Percentiles rank a stretch among this genome's conserved stretches.
Evolutionary conservation across 192 early-diverging fungal species (phyloP).

Genomic region (Oehlia diaphana): DNA sequence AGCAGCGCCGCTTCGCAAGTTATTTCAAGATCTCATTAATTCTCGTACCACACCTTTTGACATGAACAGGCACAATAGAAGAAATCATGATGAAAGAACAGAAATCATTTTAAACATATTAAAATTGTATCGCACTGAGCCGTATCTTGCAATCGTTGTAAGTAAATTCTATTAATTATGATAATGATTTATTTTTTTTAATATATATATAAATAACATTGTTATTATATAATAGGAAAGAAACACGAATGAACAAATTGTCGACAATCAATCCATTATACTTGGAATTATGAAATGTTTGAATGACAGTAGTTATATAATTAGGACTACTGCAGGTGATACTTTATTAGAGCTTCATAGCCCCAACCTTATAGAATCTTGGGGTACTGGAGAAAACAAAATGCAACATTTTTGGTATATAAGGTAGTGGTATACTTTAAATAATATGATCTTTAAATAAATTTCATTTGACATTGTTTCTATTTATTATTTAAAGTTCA

Average conservation of each 20-base stretch:
- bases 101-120: conserved; percentile 79
- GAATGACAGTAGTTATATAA: conserved; percentile 64
- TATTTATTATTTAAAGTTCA: conserved; percentile 28
- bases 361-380: conserved; percentile 67
- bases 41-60: conserved; percentile 35
- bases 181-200: too few species aligned
- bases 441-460: neutral
- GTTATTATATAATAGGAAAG: neutral
- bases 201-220: neutral
- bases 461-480: conserved; percentile 27
- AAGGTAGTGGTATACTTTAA: conserved; percentile 26
- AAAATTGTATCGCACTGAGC: conserved; percentile 72
- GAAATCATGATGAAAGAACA: conserved; percentile 58
- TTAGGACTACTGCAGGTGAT: conserved; percentile 71
- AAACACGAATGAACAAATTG: neutral
- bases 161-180: conserved; percentile 29
- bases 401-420: conserved; percentile 83
- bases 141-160: conserved; percentile 71
- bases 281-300: conserved; percentile 77
- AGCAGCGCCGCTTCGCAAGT: conserved; percentile 56
- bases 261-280: conserved; percentile 62
- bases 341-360: conserved; percentile 75
- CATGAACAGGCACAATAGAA: conserved; percentile 39
- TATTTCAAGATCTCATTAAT: conserved; percentile 61
- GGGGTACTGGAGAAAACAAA: conserved; percentile 73